Base-by-base conservation (phyloP, 1,139 yeast species). In the Suhomyces yuchorum region DNA sequence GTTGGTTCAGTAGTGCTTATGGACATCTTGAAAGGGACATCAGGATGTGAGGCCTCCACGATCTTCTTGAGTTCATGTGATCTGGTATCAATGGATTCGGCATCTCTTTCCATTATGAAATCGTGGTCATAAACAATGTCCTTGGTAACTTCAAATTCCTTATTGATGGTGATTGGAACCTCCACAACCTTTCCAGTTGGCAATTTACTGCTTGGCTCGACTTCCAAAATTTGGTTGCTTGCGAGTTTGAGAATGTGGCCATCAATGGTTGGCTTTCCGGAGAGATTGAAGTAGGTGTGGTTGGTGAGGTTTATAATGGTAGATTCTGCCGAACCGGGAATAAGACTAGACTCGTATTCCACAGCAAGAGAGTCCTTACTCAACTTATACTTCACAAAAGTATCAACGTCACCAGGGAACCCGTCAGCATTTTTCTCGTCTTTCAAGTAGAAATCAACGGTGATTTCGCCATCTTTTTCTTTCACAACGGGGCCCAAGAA, bases 1-100 rank as follows among this genome's bases (percentile, higher is more conserved):
- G 82, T 69, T 5, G 91, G 91, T 53, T 85, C 91, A 1, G 90
- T 84, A 8, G 87, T 71, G 23, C 66, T 62, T 14, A 80, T 77
- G 14, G 63, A 64, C 40, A 85, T 59, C 41, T 70, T 69, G 41
- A 76, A 62, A 12, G 68, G 62, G 8, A 84, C 66, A 23, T 67
- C 68, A 19, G 83, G 80, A 57, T 78, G 78, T 22, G 66, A 65
- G n/a, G 82, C 80, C 56, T 71, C 76, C 33, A 76, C 67, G 15
- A 80, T 67, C 26, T 68, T 59, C 39, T 60, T 63, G 52, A 80
- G 65, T 28, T 63, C 61, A 4, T 56, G 48, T 15, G 53, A 33
- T 49, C 86, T 72, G 20, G 85, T 80, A 58, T 82, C 79, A 33
- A 73, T 58, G 15, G 60, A 48, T 51, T 61, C 54, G 40, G 64